Evolutionary conservation across 768 basidiomycete genomes (phyloP).

Genomic region (Lepiota brunneoincarnata): DNA sequence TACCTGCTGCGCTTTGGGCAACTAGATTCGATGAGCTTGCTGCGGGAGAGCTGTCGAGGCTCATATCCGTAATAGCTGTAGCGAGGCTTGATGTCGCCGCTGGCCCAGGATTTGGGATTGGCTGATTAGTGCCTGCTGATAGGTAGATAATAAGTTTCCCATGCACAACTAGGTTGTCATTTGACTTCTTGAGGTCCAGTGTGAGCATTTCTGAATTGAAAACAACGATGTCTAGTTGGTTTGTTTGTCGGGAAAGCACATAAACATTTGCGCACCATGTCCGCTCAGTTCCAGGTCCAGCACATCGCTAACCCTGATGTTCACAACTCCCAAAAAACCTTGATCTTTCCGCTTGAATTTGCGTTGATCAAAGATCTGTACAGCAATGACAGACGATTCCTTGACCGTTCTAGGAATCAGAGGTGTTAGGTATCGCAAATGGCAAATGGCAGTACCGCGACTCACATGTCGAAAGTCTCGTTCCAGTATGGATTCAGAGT

Average conservation of each 20-base stretch:
- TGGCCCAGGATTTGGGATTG: conserved; percentile 82
- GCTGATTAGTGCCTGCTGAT: conserved; percentile 84
- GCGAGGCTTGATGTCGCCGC: conserved; percentile 62
- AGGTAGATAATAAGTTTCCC: conserved; percentile 97
- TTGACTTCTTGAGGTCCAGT: conserved; percentile 96
- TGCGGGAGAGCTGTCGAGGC: conserved; percentile 55
- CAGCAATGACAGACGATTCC: conserved; percentile 96
- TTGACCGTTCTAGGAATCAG: conserved; percentile 71
- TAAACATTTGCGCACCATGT: conserved; percentile 67
- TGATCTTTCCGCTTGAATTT: conserved; percentile 99
- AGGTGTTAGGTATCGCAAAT: conserved; percentile 12
- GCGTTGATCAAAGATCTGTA: conserved; percentile 98
- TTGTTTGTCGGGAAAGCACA: background rate
- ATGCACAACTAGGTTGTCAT: conserved; percentile 96
- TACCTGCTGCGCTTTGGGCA: conserved; percentile 37
- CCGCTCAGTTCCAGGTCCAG: conserved; percentile 90
- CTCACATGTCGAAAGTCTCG: conserved; percentile 96
- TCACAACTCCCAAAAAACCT: conserved; percentile 97
- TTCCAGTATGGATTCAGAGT: conserved; percentile 96
- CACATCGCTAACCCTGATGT: conserved; percentile 86
- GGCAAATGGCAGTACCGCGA: conserved; percentile 4
- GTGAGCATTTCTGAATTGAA: conserved; percentile 84
- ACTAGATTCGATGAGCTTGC: conserved; percentile 56
- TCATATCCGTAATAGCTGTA: conserved; percentile 58
- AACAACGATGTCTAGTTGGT: background rate